Evolutionary conservation across 352 stramenopile genomes (phyloP), one percentile per base, ranked within the genome.

Genomic region (Globisporangium ultimum): DNA sequence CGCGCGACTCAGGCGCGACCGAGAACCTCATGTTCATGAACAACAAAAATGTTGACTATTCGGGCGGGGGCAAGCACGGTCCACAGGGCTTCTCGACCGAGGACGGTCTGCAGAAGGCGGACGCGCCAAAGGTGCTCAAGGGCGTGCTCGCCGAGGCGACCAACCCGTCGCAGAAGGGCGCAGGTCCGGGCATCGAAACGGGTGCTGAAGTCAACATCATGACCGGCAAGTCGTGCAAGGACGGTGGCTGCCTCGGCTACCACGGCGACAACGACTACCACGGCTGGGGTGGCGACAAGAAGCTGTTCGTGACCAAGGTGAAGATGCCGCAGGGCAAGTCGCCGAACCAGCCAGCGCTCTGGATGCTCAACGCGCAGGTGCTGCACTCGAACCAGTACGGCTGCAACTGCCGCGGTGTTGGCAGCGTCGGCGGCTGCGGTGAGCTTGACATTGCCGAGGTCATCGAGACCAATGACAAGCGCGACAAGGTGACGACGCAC

Each of bases 11-110:
- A 2, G 62, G 64, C 24, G 59, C 56, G 8, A 67, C 64, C 1
- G 68, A 73, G 5, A 91, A 91, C 66, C 53, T 91, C 15, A 60
- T 83, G 13, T 91, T 91, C 62, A 73, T 91, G 73, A 86, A 86
- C 76, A 91, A 91, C 70, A 76, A 74, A 70, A 89, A 89, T 64
- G 63, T 88, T 11, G 81, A 89, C 61, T 90, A 84, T 57, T 68
- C 58, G 12, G 68, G 61, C 5, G 46, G 57, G n/a, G 58, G 60
- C 34, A 4, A 48, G 13, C 72, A 77, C 52, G 71, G 78, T 10
- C 81, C 81, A 0, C 81, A 91, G 59, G 70, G 75, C 4, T 84
- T 73, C 46, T 71, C 79, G 28, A 74, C 67, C 6, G 63, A 61
- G 1, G 75, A 91, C n/a, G 81, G 69, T 3, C 68, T 71, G 21